Conservation (phyloP, 225 moss, liverwort and hornwort species). For the Anthoceros angustus region DNA sequence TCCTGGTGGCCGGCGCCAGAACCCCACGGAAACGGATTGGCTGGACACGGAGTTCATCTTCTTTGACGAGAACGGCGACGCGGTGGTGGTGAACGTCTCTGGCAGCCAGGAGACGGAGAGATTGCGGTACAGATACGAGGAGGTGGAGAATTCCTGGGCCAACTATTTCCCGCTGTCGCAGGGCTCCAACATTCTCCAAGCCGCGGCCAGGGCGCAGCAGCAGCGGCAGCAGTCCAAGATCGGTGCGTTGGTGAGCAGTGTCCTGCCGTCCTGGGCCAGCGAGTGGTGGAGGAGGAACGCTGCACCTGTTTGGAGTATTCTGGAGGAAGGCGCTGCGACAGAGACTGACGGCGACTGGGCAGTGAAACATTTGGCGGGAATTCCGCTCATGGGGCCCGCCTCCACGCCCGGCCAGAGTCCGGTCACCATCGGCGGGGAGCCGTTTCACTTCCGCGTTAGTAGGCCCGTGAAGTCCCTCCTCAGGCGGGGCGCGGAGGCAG, state of each 20-base stretch:
- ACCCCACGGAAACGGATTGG: background rate
- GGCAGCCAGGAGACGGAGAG: background rate
- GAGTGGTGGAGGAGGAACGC: too few species aligned
- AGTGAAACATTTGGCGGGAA: background rate
- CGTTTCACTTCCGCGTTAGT: background rate
- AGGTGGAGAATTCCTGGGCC: background rate
- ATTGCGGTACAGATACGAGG: background rate
- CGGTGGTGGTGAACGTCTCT: background rate
- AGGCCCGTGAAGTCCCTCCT: background rate
- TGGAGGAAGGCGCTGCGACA: too few species aligned
- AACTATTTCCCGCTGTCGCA: background rate
- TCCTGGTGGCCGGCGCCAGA: background rate
- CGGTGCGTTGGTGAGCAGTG: too few species aligned
- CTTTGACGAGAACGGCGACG: constrained; percentile 3
- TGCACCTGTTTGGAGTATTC: too few species aligned
- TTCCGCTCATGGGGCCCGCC: background rate
- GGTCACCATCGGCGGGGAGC: background rate
- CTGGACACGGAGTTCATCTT: background rate
- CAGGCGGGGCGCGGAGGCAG: background rate
- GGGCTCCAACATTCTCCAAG: background rate
- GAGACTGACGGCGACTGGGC: background rate
- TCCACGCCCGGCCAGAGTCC: background rate
- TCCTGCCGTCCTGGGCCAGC: too few species aligned
- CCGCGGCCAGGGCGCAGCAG: background rate
- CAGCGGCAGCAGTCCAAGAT: too few species aligned